Base-by-base conservation (phyloP, 495 filamentous ascomycete species). In the Immersiella caudata region DNA sequence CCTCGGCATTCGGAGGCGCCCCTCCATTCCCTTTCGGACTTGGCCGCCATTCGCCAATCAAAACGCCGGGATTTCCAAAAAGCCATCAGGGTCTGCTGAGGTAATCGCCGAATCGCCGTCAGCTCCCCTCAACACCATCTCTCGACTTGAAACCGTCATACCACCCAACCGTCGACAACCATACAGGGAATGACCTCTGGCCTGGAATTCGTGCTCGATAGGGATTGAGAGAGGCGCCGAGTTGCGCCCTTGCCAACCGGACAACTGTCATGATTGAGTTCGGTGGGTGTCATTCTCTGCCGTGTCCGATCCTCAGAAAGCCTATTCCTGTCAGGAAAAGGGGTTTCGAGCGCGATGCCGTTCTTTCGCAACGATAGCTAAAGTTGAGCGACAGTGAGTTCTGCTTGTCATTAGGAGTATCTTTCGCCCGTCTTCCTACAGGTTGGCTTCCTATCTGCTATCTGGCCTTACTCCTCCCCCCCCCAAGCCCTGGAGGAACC, bases 1-100 rank as follows among this genome's bases (percentile, higher is more conserved):
- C 64, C 63, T 68, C 62, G 67, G 69, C 26, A 60, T 24, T 74
- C 66, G 65, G 67, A 58, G 67, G 65, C 62, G 61, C 29, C 51
- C 35, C 22, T 55, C 71, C 27, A 0, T 33, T 59, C 58, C 71
- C 27, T 0, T 33, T 62, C 58, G 55, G 40, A 56, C n/a, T 24
- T 2, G 20, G 52, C 40, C 49, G 18, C 27, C 36, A 70, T 71
- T 71, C 65, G 61, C 72, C 72, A 74, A 74, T 71, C 62, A 70
- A 7, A 4, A 16, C 33, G 11, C 26, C 2, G 22, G 60, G 20
- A 74, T 74, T 74, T 68, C 62, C 36, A 69, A 74, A 57, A 20
- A 7, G n/a, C 46, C 62, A 27, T 62, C 26, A 56, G n/a, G 35
- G 14, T 6, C 33, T 60, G 65, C 66, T 71, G 66, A 71, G 27